A percentile compares a stretch with the other conserved stretches of the same genome.
These are phyloP conservation scores for Geotrichum restrictum DNA, from an alignment of 1,139 yeast species.

Conservation along the genomic window DNA sequence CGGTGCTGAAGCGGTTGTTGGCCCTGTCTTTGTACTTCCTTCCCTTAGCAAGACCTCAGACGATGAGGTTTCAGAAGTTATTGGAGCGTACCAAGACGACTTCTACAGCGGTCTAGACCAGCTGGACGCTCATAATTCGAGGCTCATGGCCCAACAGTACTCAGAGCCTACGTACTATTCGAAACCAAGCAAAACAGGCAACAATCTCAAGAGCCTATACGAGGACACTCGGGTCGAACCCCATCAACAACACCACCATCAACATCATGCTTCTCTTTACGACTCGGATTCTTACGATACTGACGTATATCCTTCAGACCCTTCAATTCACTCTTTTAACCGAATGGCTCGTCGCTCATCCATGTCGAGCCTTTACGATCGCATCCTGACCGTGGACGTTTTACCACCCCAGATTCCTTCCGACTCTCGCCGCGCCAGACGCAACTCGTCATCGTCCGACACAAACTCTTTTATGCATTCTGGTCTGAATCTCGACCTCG, in stretches of 20 bases:
- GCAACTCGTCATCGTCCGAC: not conserved
- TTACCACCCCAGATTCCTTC: not conserved
- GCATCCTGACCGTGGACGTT: not conserved
- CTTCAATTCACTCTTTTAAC: not conserved
- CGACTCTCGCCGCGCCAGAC: not conserved
- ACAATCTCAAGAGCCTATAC: conserved; percentile 5
- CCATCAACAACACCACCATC: not conserved
- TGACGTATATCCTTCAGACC: too few relatives aligned
- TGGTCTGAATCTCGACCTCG: conserved; percentile 7
- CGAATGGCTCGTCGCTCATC: not conserved
- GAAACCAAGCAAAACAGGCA: not conserved
- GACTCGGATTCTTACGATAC: not conserved
- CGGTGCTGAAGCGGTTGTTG: not conserved
- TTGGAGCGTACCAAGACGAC: conserved; percentile 3
- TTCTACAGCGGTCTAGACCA: conserved; percentile 7
- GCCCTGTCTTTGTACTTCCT: conserved; percentile 10
- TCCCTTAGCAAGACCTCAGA: not conserved
- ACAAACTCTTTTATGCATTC: conserved; percentile 2
- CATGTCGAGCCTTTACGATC: conserved; percentile 1
- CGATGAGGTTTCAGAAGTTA: conserved; percentile 2
- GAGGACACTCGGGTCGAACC: conserved; percentile 7
- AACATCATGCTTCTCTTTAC: conserved; percentile 1
- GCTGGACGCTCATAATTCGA: conserved; percentile 7
- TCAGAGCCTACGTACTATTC: conserved; percentile 1
- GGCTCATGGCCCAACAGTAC: conserved; percentile 6